Conservation (phyloP, 495 filamentous ascomycete genomes). For the Aspergillus nidulans region DNA sequence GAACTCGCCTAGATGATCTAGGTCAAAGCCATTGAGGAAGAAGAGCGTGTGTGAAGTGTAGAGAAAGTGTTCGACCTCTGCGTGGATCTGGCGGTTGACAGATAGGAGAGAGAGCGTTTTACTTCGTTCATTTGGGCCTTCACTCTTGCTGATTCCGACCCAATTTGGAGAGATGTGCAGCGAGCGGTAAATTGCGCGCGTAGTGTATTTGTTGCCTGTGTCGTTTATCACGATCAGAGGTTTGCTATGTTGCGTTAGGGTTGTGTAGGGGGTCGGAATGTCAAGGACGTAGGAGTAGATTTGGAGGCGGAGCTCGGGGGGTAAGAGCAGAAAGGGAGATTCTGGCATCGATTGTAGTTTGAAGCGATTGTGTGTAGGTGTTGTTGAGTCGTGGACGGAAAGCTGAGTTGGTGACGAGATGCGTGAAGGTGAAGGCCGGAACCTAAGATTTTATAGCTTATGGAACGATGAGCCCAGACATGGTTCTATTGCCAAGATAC, state of each 20-base stretch:
- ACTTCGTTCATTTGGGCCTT: not conserved
- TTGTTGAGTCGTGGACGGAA: not conserved
- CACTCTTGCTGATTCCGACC: slow-evolving; percentile 25
- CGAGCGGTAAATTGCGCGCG: slow-evolving; percentile 30
- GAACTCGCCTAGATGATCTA: slow-evolving; percentile 31
- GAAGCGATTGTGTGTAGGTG: not conserved
- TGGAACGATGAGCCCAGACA: not conserved
- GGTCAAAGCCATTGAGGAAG: slow-evolving; percentile 39
- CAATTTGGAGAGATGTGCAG: slow-evolving; percentile 38
- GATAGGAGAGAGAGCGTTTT: slow-evolving; percentile 17
- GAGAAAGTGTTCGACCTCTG: slow-evolving; percentile 37
- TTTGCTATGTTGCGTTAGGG: not conserved
- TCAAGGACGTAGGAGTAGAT: slow-evolving; percentile 34
- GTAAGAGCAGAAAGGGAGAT: slow-evolving; percentile 28
- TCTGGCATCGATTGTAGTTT: not conserved
- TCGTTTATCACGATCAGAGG: slow-evolving; percentile 23
- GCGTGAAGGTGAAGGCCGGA: not conserved
- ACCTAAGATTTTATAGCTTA: not conserved
- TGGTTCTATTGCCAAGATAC: not conserved
- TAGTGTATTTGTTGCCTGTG: slow-evolving; percentile 33
- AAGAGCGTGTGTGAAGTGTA: slow-evolving; percentile 40
- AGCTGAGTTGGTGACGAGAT: not conserved
- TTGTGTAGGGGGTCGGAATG: slow-evolving; percentile 2
- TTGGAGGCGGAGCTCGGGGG: slow-evolving; percentile 34
- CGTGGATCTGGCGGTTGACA: slow-evolving; percentile 39